Percentiles rank a stretch among this genome's conserved stretches.
phyloP scores from a whole-genome alignment of 2,329 filamentous ascomycete genomes.

The Dactylellina leptospora region DNA sequence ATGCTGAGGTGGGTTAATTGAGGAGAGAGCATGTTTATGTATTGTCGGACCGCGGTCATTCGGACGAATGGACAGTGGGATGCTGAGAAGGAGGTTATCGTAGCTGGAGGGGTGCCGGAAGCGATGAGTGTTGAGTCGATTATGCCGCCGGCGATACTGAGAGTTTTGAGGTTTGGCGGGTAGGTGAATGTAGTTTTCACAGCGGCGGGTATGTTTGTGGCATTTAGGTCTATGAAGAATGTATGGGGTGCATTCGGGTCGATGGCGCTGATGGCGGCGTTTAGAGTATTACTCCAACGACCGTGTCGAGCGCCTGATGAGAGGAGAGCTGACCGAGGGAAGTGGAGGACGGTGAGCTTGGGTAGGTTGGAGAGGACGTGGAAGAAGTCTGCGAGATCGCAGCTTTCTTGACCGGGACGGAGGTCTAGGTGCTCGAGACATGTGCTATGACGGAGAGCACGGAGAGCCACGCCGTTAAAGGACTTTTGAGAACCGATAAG shows the following conservation, averaged over 20 bases:
- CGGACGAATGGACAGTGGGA: constrained; percentile 56
- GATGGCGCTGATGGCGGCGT: constrained; percentile 51
- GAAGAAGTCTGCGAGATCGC: constrained; percentile 55
- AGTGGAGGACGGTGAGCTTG: constrained; percentile 55
- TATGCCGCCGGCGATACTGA: constrained; percentile 55
- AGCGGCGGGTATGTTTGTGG: constrained; percentile 15
- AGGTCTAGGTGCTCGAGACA: constrained; percentile 55
- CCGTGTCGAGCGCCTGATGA: constrained; percentile 10
- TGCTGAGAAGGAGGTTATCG: constrained; percentile 54
- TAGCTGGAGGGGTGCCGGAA: constrained; percentile 52
- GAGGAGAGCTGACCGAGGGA: constrained; percentile 53
- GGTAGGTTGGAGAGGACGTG: constrained; percentile 54
- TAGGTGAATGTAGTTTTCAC: constrained; percentile 51
- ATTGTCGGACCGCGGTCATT: constrained; percentile 46
- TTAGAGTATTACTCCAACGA: constrained; percentile 33
- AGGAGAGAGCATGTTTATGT: constrained; percentile 53
- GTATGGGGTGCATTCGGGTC: neutral
- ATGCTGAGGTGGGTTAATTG: constrained; percentile 56
- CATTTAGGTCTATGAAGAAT: constrained; percentile 2
- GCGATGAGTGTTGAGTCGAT: constrained; percentile 54
- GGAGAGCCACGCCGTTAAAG: constrained; percentile 38
- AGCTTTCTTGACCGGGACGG: constrained; percentile 54
- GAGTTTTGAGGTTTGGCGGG: constrained; percentile 54
- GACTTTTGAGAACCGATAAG: constrained; percentile 37
- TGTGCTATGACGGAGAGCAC: constrained; percentile 41